These are phyloP conservation scores for Phaeoacremonium minimum DNA, from an alignment of 2,329 filamentous ascomycete genomes.

Conservation along the genomic window DNA sequence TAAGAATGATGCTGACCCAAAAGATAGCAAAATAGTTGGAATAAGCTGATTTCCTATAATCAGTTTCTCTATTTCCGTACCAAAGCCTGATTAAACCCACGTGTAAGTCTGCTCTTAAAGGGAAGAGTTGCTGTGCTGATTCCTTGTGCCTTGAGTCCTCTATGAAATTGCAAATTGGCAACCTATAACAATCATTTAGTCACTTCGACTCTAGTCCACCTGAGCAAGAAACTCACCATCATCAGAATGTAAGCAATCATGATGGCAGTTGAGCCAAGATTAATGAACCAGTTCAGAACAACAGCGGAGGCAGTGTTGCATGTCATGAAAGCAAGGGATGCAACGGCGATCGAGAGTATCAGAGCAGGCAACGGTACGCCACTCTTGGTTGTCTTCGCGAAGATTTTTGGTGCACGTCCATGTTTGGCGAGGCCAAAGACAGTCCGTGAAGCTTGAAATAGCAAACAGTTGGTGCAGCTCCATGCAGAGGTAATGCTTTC, in stretches of 20 bases:
- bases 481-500: too few relatives aligned
- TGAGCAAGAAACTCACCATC: neutral
- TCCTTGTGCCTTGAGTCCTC: neutral
- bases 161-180: neutral
- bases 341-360: too few relatives aligned
- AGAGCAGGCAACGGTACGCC: too few relatives aligned
- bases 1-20: neutral
- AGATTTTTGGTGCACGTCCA: too few relatives aligned
- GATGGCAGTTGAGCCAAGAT: too few relatives aligned
- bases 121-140: neutral
- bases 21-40: neutral
- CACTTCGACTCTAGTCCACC: neutral
- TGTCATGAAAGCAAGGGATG: too few relatives aligned
- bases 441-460: too few relatives aligned
- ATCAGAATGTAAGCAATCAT: neutral
- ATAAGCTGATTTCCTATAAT: neutral
- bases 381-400: too few relatives aligned
- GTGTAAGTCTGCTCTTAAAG: neutral
- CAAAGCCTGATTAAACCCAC: neutral
- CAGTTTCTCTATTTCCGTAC: neutral
- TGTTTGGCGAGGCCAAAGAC: too few relatives aligned
- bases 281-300: too few relatives aligned
- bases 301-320: too few relatives aligned
- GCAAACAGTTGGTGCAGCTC: too few relatives aligned
- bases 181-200: neutral